These are phyloP conservation scores for Jatropha podagrica DNA, from an alignment of 441 rosid species.

Conservation along the genomic window DNA sequence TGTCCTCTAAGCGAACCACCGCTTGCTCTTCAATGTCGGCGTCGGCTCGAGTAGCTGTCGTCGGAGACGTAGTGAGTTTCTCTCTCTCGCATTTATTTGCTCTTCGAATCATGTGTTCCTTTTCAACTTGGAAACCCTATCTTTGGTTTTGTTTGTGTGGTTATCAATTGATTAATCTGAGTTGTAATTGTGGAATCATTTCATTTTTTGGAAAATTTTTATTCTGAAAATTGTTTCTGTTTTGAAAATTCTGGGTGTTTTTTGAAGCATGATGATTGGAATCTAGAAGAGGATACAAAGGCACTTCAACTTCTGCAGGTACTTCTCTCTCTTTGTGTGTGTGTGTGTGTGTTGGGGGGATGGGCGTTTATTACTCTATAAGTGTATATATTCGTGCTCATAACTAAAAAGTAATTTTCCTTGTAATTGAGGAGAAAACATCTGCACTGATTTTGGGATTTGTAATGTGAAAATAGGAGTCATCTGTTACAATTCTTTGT, in stretches of 20 bases:
- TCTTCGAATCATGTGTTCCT: not conserved
- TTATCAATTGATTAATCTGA: not conserved
- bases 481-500: not conserved
- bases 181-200: no score
- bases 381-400: no score
- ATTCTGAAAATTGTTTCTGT: not conserved
- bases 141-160: not conserved
- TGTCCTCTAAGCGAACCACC: constrained; percentile 1
- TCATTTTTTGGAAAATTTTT: not conserved
- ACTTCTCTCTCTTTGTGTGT: not conserved
- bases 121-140: constrained; percentile 19
- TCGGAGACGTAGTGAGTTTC: constrained; percentile 68
- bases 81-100: not conserved
- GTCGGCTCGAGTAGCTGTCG: constrained; percentile 66
- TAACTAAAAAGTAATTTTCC: not conserved
- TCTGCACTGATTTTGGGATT: no score
- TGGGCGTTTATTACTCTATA: no score
- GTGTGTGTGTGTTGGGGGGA: no score
- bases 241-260: not conserved
- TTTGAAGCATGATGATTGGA: constrained; percentile 78
- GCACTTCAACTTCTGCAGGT: constrained; percentile 78
- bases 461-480: not conserved
- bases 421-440: no score
- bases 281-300: constrained; percentile 68
- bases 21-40: constrained; percentile 38